phyloP scores from a whole-genome alignment of 2,329 filamentous ascomycete genomes.

The Colletotrichum sp. region DNA sequence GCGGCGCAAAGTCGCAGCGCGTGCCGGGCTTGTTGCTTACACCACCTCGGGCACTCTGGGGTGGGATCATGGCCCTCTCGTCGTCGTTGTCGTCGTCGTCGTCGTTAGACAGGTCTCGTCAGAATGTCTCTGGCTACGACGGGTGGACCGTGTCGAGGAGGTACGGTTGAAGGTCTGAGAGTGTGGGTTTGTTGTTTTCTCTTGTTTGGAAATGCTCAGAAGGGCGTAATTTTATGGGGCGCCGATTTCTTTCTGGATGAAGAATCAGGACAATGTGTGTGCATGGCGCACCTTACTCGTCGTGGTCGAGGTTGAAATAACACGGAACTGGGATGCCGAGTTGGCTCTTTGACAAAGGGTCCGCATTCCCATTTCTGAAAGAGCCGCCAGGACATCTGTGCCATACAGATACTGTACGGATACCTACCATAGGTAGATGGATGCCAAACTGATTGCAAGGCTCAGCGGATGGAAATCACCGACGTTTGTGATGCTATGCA shows the following conservation, averaged over 20 bases:
- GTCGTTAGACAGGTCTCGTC: conserved; percentile 3
- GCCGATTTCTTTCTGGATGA: not conserved
- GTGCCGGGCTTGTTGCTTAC: not conserved
- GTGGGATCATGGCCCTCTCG: not conserved
- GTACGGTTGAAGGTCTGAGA: not conserved
- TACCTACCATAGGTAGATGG: not conserved
- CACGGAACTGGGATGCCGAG: conserved; percentile 15
- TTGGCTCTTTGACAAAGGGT: not conserved
- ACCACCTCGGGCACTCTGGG: not conserved
- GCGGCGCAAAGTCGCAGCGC: not conserved
- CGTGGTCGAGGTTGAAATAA: not conserved
- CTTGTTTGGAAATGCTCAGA: not conserved
- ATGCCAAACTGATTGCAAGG: not conserved
- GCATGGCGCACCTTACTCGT: not conserved
- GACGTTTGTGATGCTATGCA: not conserved
- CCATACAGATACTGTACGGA: not conserved
- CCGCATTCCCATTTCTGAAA: not conserved
- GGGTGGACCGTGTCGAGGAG: not conserved
- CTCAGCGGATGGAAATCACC: not conserved
- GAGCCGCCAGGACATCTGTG: not conserved
- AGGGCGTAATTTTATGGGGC: not conserved
- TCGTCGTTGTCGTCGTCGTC: not conserved
- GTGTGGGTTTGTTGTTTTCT: conserved; percentile 1
- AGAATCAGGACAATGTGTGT: not conserved
- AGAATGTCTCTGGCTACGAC: conserved; percentile 16